phyloP scores from a whole-genome alignment of 2,329 filamentous ascomycete species.

The Paramyrothecium sp. region DNA sequence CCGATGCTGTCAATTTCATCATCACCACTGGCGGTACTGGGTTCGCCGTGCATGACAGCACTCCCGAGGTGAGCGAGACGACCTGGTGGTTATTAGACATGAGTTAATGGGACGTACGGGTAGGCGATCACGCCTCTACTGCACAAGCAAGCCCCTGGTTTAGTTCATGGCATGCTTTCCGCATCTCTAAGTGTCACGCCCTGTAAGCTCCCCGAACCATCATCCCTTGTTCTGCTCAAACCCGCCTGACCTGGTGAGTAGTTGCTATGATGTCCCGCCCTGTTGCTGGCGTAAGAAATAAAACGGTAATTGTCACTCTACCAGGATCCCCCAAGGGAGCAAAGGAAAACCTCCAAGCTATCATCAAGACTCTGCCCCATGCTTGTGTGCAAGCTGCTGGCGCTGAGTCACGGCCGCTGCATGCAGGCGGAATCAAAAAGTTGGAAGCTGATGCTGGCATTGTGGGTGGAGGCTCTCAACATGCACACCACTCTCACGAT shows the following conservation, averaged over 20 bases:
- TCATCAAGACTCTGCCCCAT: slow-evolving; percentile 89
- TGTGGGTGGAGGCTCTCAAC: slow-evolving; percentile 24
- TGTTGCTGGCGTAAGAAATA: slow-evolving; percentile 81
- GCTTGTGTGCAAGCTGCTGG: slow-evolving; percentile 90
- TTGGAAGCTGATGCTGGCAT: slow-evolving; percentile 82
- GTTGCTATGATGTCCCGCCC: slow-evolving; percentile 97
- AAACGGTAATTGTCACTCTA: slow-evolving; percentile 80
- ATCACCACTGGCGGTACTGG: slow-evolving; percentile 91
- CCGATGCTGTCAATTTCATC: slow-evolving; percentile 68
- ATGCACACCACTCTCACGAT: slow-evolving; percentile 39
- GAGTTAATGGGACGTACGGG: not conserved
- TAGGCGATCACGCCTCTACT: slow-evolving; percentile 78
- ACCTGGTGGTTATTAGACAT: not conserved
- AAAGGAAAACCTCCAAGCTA: slow-evolving; percentile 84
- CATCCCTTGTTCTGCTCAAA: slow-evolving; percentile 15
- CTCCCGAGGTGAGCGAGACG: slow-evolving; percentile 68
- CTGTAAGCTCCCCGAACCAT: slow-evolving; percentile 56
- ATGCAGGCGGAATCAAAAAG: slow-evolving; percentile 77
- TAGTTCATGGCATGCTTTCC: slow-evolving; percentile 94
- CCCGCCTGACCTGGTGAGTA: slow-evolving; percentile 29
- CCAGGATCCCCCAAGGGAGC: slow-evolving; percentile 95
- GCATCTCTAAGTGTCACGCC: slow-evolving; percentile 83
- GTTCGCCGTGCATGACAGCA: slow-evolving; percentile 81
- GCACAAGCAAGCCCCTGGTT: slow-evolving; percentile 80
- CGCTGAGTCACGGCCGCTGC: slow-evolving; percentile 74